phyloP scores from a whole-genome alignment of 2,329 filamentous ascomycete genomes.

The Aschersonia sp. region DNA sequence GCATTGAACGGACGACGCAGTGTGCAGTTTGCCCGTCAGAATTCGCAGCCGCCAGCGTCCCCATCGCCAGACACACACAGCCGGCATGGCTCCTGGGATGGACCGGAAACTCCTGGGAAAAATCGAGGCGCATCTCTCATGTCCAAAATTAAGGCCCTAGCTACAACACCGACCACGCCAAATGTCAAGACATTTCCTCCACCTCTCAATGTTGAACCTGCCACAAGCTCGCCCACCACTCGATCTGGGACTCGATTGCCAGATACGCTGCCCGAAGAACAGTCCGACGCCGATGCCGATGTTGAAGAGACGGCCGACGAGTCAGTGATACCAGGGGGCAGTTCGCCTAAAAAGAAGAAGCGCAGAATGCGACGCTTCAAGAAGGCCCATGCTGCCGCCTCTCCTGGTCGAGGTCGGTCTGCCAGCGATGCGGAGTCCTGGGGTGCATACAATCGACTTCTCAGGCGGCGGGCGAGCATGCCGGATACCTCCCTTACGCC shows the following conservation, averaged over 20 bases:
- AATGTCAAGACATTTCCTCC: slow-evolving; percentile 25
- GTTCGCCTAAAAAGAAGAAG: slow-evolving; percentile 35
- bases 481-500: slow-evolving; percentile 30
- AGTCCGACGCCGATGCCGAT: slow-evolving; percentile 15
- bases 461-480: slow-evolving; percentile 52
- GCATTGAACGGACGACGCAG: slow-evolving; percentile 30
- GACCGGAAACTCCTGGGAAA: slow-evolving; percentile 44
- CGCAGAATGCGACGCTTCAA: slow-evolving; percentile 46
- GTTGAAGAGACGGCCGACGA: slow-evolving; percentile 63
- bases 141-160: slow-evolving; percentile 63
- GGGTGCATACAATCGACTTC: slow-evolving; percentile 28
- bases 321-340: slow-evolving; percentile 27
- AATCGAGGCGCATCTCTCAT: slow-evolving; percentile 55
- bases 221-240: slow-evolving; percentile 32
- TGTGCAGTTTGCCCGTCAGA: slow-evolving; percentile 59
- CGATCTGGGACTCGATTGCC: slow-evolving; percentile 34
- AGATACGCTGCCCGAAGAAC: slow-evolving; percentile 36
- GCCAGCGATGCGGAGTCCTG: slow-evolving; percentile 25
- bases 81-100: slow-evolving; percentile 52
- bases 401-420: slow-evolving; percentile 45
- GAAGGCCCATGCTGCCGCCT: slow-evolving; percentile 45
- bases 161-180: slow-evolving; percentile 35
- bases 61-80: slow-evolving; percentile 29
- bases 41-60: slow-evolving; percentile 30
- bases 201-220: slow-evolving; percentile 20